A percentile compares a stretch with the other conserved stretches of the same genome.
Evolutionary conservation across 805 yeast species (phyloP).

Genomic region (Scheffersomyces coipomensis): DNA sequence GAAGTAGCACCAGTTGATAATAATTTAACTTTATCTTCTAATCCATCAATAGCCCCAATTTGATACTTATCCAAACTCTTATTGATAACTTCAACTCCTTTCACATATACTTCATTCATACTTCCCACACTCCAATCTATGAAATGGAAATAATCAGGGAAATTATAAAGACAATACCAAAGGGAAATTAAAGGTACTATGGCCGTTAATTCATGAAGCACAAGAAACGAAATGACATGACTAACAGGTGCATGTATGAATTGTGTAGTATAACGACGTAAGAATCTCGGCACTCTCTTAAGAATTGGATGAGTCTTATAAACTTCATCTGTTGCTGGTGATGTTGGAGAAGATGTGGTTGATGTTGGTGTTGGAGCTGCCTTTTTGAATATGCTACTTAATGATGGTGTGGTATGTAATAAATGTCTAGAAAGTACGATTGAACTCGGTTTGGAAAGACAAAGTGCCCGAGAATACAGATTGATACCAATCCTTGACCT

Average conservation of each 20-base stretch:
- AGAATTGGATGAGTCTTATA: slow-evolving; percentile 15
- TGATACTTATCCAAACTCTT: slow-evolving; percentile 40
- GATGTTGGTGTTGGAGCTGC: not conserved
- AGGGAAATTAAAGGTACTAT: slow-evolving; percentile 64
- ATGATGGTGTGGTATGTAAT: not conserved
- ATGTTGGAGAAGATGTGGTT: not conserved
- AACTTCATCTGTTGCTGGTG: not conserved
- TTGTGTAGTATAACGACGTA: slow-evolving; percentile 49
- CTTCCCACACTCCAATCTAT: slow-evolving; percentile 52
- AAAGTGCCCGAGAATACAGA: no score
- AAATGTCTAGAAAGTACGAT: no score
- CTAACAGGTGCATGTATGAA: slow-evolving; percentile 57
- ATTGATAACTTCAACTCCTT: slow-evolving; percentile 59
- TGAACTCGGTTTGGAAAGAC: no score
- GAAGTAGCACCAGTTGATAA: slow-evolving; percentile 75
- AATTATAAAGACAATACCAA: slow-evolving; percentile 65
- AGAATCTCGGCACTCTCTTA: slow-evolving; percentile 45
- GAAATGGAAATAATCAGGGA: slow-evolving; percentile 46
- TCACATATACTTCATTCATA: slow-evolving; percentile 9
- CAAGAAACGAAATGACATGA: slow-evolving; percentile 60
- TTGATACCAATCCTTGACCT: no score
- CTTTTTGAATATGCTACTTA: not conserved
- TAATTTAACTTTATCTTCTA: slow-evolving; percentile 53
- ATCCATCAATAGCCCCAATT: slow-evolving; percentile 29
- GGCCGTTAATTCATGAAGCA: slow-evolving; percentile 76